phyloP scores from a whole-genome alignment of 2,329 filamentous ascomycete genomes.

The Hypoxylon sp. region DNA sequence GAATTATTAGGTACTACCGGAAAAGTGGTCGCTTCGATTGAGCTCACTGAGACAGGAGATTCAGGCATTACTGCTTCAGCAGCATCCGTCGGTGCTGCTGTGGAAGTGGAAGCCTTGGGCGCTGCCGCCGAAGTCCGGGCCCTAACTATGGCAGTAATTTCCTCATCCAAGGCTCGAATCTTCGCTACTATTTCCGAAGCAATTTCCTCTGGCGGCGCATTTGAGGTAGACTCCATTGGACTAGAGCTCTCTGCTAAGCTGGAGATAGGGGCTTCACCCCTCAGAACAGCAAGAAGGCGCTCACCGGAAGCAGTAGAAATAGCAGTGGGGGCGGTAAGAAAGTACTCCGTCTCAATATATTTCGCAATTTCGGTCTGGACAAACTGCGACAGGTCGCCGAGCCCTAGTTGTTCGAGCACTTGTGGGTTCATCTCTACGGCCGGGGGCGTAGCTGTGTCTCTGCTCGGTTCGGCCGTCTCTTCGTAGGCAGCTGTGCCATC shows the following conservation, averaged over 20 bases:
- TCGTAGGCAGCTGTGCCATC: neutral
- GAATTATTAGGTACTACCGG: no score
- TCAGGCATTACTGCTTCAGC: no score
- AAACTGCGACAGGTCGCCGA: constrained; percentile 2
- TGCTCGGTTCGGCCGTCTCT: neutral
- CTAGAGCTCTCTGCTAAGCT: no score
- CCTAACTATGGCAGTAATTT: neutral
- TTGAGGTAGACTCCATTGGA: no score
- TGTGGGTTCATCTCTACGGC: neutral
- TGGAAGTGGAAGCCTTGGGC: neutral
- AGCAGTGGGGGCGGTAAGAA: neutral
- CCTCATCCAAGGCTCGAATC: neutral
- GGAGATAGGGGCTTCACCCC: no score
- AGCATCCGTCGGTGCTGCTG: neutral
- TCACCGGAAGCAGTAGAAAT: no score
- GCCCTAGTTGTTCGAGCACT: constrained; percentile 3
- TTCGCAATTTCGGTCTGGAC: neutral
- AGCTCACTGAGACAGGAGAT: no score
- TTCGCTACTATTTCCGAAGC: neutral
- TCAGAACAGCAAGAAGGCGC: no score
- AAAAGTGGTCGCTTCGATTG: no score
- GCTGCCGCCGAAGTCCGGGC: neutral
- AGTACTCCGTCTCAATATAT: neutral
- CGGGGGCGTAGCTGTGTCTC: neutral
- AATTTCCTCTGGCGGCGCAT: no score